Percentiles rank a stretch among this genome's conserved stretches.
phyloP scores from a whole-genome alignment of 495 filamentous ascomycete species.

The Daldinia caldariorum region DNA sequence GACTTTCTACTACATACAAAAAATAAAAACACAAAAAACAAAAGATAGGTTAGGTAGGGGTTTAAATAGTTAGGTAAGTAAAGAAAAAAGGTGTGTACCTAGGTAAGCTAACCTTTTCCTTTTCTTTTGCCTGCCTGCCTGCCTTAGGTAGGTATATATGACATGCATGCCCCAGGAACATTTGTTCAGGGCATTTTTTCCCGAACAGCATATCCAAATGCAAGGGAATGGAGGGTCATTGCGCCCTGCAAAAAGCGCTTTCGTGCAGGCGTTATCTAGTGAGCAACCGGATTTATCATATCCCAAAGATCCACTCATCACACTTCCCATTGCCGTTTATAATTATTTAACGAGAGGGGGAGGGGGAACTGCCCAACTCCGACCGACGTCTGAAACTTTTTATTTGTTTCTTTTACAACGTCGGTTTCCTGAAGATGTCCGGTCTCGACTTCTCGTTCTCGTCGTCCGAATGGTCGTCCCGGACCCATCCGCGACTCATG shows the following conservation, averaged over 20 bases:
- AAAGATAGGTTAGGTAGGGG: neutral
- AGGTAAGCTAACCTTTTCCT: neutral
- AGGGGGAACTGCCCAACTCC: neutral
- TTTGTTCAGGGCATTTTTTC: neutral
- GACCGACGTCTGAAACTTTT: slow-evolving; percentile 2
- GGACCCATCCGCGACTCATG: slow-evolving; percentile 87
- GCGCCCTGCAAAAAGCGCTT: slow-evolving; percentile 28
- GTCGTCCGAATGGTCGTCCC: slow-evolving; percentile 34
- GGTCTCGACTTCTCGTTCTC: slow-evolving; percentile 20
- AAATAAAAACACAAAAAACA: neutral
- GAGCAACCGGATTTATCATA: slow-evolving; percentile 3
- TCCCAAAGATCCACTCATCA: slow-evolving; percentile 22
- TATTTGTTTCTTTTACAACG: slow-evolving; percentile 15
- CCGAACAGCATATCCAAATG: slow-evolving; percentile 13
- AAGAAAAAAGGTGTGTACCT: slow-evolving; percentile 5
- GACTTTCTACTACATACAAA: slow-evolving; percentile 5
- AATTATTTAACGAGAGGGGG: slow-evolving; percentile 29
- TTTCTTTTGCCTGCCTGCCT: neutral
- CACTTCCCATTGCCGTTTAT: slow-evolving; percentile 16
- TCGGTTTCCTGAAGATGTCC: slow-evolving; percentile 36
- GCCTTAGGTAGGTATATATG: neutral
- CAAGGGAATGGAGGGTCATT: slow-evolving; percentile 27
- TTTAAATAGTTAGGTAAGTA: neutral
- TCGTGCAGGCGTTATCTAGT: slow-evolving; percentile 16
- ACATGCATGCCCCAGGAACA: neutral